Evolutionary conservation across 139 green algal genomes (phyloP).

Genomic region (Micromonas commoda): DNA sequence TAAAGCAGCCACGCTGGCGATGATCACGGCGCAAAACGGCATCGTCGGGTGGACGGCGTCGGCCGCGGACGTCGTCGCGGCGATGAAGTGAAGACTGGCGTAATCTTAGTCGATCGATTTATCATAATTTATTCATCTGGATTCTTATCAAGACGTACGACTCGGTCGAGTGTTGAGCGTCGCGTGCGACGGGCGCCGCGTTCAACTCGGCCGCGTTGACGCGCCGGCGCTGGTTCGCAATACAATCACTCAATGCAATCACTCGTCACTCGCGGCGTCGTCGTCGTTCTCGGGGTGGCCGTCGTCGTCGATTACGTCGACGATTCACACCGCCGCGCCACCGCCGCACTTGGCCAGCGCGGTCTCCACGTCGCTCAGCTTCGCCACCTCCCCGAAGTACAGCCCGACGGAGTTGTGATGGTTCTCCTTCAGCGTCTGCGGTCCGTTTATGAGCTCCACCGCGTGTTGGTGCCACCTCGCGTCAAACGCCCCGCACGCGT

Average conservation of each 20-base stretch:
- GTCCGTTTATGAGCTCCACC: not conserved
- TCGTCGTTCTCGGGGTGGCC: too few species aligned
- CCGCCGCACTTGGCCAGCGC: not conserved
- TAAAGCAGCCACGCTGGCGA: constrained; percentile 52
- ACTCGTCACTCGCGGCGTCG: too few species aligned
- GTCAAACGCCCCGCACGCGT: not conserved
- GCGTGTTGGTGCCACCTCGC: not conserved
- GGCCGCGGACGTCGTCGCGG: not conserved
- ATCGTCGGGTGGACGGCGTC: constrained; percentile 49
- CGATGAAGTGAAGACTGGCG: constrained; percentile 1
- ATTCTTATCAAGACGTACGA: too few species aligned
- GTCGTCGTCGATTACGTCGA: too few species aligned
- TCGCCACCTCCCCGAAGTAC: constrained; percentile 9
- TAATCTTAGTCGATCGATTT: too few species aligned
- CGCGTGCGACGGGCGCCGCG: too few species aligned
- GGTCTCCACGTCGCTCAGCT: not conserved
- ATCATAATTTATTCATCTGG: too few species aligned
- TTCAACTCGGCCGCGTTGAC: too few species aligned
- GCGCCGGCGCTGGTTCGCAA: too few species aligned
- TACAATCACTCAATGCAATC: too few species aligned
- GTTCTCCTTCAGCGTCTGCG: not conserved
- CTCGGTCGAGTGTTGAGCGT: too few species aligned
- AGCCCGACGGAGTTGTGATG: not conserved
- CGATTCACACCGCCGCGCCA: not conserved
- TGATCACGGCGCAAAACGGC: constrained; percentile 48